Conservation (phyloP, 345 rosid genomes). For the Pistacia integerrima region DNA sequence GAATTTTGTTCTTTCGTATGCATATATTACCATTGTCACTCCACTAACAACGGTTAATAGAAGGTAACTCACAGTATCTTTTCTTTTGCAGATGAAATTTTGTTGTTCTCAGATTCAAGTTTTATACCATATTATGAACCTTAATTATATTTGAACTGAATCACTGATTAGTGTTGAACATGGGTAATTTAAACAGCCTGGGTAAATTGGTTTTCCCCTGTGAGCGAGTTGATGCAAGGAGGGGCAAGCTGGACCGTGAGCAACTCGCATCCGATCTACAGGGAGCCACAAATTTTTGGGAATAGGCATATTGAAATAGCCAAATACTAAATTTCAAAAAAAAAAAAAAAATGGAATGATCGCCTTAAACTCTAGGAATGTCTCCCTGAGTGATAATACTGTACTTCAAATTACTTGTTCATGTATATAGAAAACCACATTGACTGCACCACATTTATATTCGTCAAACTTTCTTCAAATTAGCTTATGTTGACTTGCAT, state of each 20-base stretch:
- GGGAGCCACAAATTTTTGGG: conserved; percentile 41
- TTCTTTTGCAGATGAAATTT: background rate
- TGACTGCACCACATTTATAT: background rate
- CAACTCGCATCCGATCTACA: conserved; percentile 80
- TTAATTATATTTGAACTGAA: background rate
- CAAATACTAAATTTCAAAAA: too few relatives aligned
- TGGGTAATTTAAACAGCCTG: conserved; percentile 49
- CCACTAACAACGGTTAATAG: conserved; percentile 53
- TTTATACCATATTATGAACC: background rate
- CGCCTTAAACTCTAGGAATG: background rate
- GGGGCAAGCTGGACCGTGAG: conserved; percentile 99
- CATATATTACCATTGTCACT: background rate
- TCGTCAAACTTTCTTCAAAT: background rate
- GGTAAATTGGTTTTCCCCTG: conserved; percentile 73
- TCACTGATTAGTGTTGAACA: conserved; percentile 5
- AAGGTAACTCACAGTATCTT: conserved; percentile 44
- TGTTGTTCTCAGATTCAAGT: background rate
- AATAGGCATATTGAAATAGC: background rate
- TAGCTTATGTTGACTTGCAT: too few relatives aligned
- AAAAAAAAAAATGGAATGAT: background rate
- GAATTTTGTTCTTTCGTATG: background rate
- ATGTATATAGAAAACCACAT: background rate
- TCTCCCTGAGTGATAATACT: background rate
- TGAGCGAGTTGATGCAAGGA: conserved; percentile 91
- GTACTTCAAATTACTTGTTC: background rate